Evolutionary conservation across 805 yeast genomes (phyloP).

Genomic region (Hemisphaericaspora nanyangensis): DNA sequence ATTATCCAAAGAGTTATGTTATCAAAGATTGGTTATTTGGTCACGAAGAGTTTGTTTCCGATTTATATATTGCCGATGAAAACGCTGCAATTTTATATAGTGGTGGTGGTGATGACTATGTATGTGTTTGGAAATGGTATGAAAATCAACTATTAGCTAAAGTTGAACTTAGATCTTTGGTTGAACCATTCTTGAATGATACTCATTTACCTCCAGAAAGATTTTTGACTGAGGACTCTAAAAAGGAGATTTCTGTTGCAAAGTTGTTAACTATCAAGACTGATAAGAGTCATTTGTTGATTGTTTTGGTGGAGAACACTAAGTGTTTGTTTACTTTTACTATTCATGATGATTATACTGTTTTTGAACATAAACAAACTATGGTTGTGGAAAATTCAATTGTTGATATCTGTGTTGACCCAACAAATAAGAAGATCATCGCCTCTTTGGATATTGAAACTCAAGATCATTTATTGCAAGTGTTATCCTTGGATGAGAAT

Average conservation of each 20-base stretch:
- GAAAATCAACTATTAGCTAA: constrained; percentile 42
- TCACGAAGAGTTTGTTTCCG: constrained; percentile 77
- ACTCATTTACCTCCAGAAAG: constrained; percentile 62
- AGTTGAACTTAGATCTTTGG: constrained; percentile 43
- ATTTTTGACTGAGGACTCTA: constrained; percentile 50
- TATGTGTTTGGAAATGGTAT: constrained; percentile 79
- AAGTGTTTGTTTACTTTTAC: constrained; percentile 39
- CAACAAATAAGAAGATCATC: constrained; percentile 14
- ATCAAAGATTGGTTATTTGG: constrained; percentile 85
- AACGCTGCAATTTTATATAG: constrained; percentile 54
- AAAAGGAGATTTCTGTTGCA: constrained; percentile 52
- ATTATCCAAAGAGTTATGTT: constrained; percentile 72
- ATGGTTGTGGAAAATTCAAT: constrained; percentile 21
- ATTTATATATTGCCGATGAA: constrained; percentile 54
- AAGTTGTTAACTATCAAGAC: constrained; percentile 30
- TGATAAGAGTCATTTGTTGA: constrained; percentile 17
- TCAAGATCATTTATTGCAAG: constrained; percentile 20
- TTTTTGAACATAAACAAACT: constrained; percentile 27
- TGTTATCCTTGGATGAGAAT: constrained; percentile 17
- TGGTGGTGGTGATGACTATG: constrained; percentile 86
- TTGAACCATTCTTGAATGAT: constrained; percentile 44
- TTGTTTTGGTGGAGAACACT: constrained; percentile 52
- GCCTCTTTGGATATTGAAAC: constrained; percentile 32
- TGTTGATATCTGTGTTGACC: constrained; percentile 24
- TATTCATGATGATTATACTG: constrained; percentile 19